Conservation (phyloP, 345 rosid genomes). For the Eucalyptus polyanthemos region DNA sequence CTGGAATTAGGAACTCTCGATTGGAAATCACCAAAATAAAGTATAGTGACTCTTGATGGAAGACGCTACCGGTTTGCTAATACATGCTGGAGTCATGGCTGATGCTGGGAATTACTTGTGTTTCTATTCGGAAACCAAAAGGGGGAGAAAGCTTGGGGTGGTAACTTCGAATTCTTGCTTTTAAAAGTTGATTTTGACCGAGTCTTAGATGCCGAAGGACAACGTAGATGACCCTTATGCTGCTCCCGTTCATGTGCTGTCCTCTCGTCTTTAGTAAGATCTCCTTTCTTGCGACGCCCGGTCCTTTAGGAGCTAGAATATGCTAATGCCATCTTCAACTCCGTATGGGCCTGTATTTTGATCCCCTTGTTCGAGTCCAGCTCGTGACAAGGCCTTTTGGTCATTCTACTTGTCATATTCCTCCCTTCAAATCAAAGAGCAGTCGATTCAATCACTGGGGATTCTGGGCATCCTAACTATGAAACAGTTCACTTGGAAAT, state of each 20-base stretch:
- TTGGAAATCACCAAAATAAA: background rate
- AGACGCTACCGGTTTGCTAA: background rate
- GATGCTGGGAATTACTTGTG: background rate
- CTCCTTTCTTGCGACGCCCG: background rate
- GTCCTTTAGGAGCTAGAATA: background rate
- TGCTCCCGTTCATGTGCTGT: background rate
- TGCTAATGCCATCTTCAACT: background rate
- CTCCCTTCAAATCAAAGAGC: too few relatives aligned
- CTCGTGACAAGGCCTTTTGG: too few relatives aligned
- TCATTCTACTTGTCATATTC: too few relatives aligned
- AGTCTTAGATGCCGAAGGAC: background rate
- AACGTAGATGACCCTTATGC: background rate
- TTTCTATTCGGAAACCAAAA: background rate
- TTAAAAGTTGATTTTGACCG: background rate
- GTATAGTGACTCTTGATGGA: background rate
- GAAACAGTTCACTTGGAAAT: too few relatives aligned
- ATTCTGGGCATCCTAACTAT: too few relatives aligned
- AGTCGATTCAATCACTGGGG: too few relatives aligned
- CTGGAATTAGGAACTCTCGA: background rate
- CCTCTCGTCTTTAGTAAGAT: background rate
- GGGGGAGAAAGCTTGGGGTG: background rate
- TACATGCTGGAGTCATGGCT: background rate
- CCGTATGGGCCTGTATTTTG: background rate
- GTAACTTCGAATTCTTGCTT: background rate
- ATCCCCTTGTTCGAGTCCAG: too few relatives aligned